These are phyloP conservation scores for Elaeis oleifera DNA, from an alignment of 202 grass and related monocot species.

Conservation along the genomic window DNA sequence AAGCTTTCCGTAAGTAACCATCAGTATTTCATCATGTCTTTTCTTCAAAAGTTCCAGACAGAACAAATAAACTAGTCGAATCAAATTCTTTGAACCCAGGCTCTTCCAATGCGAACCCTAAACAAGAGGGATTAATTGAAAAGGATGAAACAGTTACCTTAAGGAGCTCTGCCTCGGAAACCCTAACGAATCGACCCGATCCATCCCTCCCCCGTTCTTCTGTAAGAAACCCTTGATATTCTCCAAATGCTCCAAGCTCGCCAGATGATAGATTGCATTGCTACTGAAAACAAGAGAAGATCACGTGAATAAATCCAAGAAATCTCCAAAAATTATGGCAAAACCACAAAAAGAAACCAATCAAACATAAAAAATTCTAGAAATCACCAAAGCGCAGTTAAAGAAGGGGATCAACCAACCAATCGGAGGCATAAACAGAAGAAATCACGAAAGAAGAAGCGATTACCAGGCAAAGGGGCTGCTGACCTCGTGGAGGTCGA, in stretches of 20 bases:
- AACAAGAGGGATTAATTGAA: too few relatives aligned
- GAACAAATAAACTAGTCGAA: too few relatives aligned
- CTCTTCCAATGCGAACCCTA: too few relatives aligned
- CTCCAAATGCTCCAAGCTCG: conserved; percentile 49
- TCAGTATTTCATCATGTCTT: too few relatives aligned
- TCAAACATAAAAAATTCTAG: conserved; percentile 12
- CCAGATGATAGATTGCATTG: conserved; percentile 62
- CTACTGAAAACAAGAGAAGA: conserved; percentile 32
- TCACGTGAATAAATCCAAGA: background rate
- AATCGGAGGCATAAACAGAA: too few relatives aligned
- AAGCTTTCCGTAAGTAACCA: too few relatives aligned
- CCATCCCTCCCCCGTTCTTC: conserved; percentile 64
- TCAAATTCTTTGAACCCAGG: too few relatives aligned
- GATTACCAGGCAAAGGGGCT: conserved; percentile 49
- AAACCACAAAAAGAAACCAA: background rate
- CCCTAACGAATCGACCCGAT: conserved; percentile 48
- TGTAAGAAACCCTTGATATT: conserved; percentile 53
- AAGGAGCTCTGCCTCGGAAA: conserved; percentile 48
- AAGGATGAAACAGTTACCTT: conserved; percentile 42
- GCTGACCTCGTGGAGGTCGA: conserved; percentile 43
- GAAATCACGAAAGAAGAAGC: too few relatives aligned
- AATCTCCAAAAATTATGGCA: background rate
- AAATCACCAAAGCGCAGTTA: background rate
- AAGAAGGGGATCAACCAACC: background rate
- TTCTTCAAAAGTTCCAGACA: too few relatives aligned